Evolutionary conservation across 2,329 filamentous ascomycete genomes (phyloP), one percentile per base, ranked within the genome.

Genomic region (Chrysosporium queenslandicum): DNA sequence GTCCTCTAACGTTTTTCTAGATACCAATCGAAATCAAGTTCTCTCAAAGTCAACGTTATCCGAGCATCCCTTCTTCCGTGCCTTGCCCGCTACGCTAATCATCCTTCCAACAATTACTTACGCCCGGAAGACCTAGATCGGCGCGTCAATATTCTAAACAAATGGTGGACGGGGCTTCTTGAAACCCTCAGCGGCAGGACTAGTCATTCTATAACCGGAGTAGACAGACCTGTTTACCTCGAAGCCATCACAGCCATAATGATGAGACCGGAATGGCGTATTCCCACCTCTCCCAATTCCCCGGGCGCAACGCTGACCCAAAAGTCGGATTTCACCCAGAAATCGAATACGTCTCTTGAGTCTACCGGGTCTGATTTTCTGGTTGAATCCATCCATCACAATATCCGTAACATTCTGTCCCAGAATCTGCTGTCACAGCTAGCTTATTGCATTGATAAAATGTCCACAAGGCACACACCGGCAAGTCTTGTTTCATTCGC

Each of bases 251-350:
- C 84, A 46, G 80, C 85, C 50, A 81, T 96, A 63, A 94, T 95
- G 89, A 85, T 85, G 68, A 80, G 90, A 43, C 82, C 85, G 0
- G 90, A 96, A 70, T 96, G 90, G 90, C 81, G 87, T 56, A 76
- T 85, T 50, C 78, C 82, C 23, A 85, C 85, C 0, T 81, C 81
- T 3, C 79, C 77, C 18, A 34, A 34, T 16, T 45, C 51, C 3
- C 48, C 54, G 30, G 43, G 32, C 27, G 36, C 77, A 82, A 39
- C 79, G 81, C 43, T 74, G 71, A 29, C 71, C 73, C 72, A 55
- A 27, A 51, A 51, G 25, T 18, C 58, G 47, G 58, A 66, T 58
- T 66, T 73, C 12, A 71, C 72, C 16, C 68, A 69, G 12, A 71
- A 74, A 18, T 73, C 72, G 29, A 73, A 81, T 12, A 75, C 74